Conservation (phyloP, 129 eudicot species). For the Dittrichia graveolens region DNA sequence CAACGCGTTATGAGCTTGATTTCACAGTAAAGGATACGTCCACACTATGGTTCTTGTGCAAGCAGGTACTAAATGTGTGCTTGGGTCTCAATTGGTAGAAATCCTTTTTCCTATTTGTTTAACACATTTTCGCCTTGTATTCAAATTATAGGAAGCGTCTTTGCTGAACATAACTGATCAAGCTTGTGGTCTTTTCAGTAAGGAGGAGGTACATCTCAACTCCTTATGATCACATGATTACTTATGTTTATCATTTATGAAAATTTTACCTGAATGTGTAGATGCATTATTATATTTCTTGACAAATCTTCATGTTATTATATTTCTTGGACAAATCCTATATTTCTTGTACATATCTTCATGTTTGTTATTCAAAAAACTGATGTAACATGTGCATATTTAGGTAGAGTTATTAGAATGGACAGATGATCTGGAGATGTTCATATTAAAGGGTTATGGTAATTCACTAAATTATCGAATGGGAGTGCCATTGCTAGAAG, state of each 20-base stretch:
- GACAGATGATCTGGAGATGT: constrained; percentile 94
- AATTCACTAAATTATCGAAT: constrained; percentile 87
- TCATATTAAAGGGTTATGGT: constrained; percentile 89
- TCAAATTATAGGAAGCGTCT: constrained; percentile 75
- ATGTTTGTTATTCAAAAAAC: constrained; percentile 3
- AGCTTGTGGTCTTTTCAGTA: constrained; percentile 88
- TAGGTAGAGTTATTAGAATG: constrained; percentile 86
- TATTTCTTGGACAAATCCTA: too few relatives aligned
- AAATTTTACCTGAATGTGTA: constrained; percentile 4
- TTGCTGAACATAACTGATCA: constrained; percentile 68
- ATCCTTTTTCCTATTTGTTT: not conserved
- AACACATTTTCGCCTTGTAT: not conserved
- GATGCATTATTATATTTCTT: constrained; percentile 10
- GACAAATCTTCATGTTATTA: constrained; percentile 4
- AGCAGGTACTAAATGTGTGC: constrained; percentile 57
- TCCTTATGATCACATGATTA: not conserved
- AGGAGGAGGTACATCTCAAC: constrained; percentile 63
- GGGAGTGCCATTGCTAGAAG: constrained; percentile 94
- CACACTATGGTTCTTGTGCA: constrained; percentile 90
- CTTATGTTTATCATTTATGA: constrained; percentile 19
- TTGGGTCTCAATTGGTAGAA: not conserved
- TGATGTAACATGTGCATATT: constrained; percentile 22
- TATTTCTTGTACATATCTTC: not conserved
- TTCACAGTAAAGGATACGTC: constrained; percentile 71
- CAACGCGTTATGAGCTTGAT: constrained; percentile 59